phyloP scores from a whole-genome alignment of 164 flowering plant genomes.

The Stephania japonica region DNA sequence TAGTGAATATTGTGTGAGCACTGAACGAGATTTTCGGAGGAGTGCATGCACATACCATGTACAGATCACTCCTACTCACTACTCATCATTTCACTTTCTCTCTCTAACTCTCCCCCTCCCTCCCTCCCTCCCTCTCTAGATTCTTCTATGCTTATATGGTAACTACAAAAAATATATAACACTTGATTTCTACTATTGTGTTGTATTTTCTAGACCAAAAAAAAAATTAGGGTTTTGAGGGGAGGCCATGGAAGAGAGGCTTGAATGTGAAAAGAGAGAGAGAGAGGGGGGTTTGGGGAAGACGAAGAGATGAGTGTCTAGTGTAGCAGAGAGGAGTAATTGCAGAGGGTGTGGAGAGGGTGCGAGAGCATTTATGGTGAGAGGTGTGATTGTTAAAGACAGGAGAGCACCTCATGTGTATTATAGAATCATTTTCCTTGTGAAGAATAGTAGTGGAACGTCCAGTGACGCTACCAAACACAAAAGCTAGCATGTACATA shows the following conservation, averaged over 20 bases:
- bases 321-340: conserved; percentile 29
- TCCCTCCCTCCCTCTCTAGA: too few relatives aligned
- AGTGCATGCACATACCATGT: too few relatives aligned
- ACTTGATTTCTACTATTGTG: not conserved
- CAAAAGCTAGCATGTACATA: not conserved
- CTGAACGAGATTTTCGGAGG: too few relatives aligned
- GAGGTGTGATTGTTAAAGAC: conserved; percentile 24
- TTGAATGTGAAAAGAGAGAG: not conserved
- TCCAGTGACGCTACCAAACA: conserved; percentile 44
- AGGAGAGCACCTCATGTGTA: conserved; percentile 10
- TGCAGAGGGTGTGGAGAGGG: conserved; percentile 26
- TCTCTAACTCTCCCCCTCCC: too few relatives aligned
- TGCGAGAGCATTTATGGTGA: conserved; percentile 30
- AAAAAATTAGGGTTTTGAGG: not conserved
- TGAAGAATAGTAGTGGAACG: conserved; percentile 24
- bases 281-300: not conserved
- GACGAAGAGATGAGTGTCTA: not conserved
- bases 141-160: too few relatives aligned
- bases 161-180: too few relatives aligned
- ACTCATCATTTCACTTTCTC: too few relatives aligned
- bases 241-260: not conserved
- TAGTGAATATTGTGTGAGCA: too few relatives aligned
- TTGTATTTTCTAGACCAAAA: not conserved
- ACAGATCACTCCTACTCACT: too few relatives aligned
- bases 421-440: not conserved